Conservation (phyloP, 441 rosid genomes). For the Jatropha multifida region DNA sequence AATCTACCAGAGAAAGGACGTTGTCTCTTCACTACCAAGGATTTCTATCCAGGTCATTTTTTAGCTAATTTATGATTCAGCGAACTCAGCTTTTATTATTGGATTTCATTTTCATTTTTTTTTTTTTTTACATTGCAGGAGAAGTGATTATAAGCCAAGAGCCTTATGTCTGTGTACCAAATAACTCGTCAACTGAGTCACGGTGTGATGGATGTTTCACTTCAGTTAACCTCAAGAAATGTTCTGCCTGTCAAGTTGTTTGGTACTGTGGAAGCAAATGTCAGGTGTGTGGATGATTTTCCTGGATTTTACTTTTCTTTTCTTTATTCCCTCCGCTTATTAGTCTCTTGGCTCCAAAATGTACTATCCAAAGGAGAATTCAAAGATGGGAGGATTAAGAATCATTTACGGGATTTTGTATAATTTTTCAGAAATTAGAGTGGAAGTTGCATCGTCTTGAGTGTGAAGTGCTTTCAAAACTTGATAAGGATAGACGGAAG, state of each 20-base stretch:
- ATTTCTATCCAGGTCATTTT: slow-evolving; percentile 64
- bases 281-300: slow-evolving; percentile 49
- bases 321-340: neutral
- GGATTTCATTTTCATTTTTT: neutral
- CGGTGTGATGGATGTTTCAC: slow-evolving; percentile 77
- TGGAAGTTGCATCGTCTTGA: slow-evolving; percentile 90
- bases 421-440: slow-evolving; percentile 59
- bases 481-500: slow-evolving; percentile 61
- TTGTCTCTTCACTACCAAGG: slow-evolving; percentile 50
- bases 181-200: slow-evolving; percentile 44
- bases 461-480: slow-evolving; percentile 61
- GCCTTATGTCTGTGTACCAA: slow-evolving; percentile 75
- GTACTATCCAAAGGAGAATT: neutral
- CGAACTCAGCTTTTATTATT: neutral
- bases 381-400: neutral
- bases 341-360: neutral
- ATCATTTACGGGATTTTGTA: neutral
- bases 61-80: slow-evolving; percentile 1
- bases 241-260: slow-evolving; percentile 72
- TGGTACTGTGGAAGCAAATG: slow-evolving; percentile 84
- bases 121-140: slow-evolving; percentile 38
- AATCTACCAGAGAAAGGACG: slow-evolving; percentile 71
- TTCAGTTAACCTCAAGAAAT: slow-evolving; percentile 55
- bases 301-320: neutral
- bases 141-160: slow-evolving; percentile 77